Evolutionary conservation across 1,139 yeast genomes (phyloP).

Genomic region (Zygoascus meyerae): DNA sequence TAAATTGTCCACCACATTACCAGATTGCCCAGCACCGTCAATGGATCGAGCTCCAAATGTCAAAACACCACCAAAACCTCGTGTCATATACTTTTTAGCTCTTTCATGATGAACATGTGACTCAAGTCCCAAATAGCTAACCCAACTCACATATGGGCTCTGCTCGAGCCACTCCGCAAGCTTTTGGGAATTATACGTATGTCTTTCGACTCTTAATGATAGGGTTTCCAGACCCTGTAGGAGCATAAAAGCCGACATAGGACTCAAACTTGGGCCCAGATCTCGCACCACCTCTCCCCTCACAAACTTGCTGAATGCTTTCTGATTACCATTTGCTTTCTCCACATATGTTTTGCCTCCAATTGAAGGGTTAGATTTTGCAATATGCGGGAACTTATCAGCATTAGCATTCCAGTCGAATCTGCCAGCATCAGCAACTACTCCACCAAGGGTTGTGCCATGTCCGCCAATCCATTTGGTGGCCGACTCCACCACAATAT

Average conservation of each 20-base stretch:
- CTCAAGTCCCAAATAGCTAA: slow-evolving; percentile 84
- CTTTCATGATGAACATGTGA: slow-evolving; percentile 76
- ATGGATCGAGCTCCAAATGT: slow-evolving; percentile 76
- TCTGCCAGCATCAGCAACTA: slow-evolving; percentile 80
- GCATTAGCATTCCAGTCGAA: slow-evolving; percentile 89
- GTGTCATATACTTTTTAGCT: slow-evolving; percentile 73
- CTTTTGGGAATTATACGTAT: slow-evolving; percentile 73
- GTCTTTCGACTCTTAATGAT: slow-evolving; percentile 93
- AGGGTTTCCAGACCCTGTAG: slow-evolving; percentile 91
- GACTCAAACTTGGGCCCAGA: slow-evolving; percentile 83
- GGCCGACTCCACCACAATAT: slow-evolving; percentile 80
- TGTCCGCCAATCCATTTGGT: slow-evolving; percentile 99
- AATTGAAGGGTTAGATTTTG: slow-evolving; percentile 78
- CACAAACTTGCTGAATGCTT: slow-evolving; percentile 73
- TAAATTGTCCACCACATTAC: slow-evolving; percentile 73
- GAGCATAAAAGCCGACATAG: slow-evolving; percentile 80
- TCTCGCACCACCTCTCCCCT: slow-evolving; percentile 88
- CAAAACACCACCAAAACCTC: slow-evolving; percentile 80
- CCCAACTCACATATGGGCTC: slow-evolving; percentile 74
- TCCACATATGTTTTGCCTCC: slow-evolving; percentile 78
- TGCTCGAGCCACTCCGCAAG: slow-evolving; percentile 73
- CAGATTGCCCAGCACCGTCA: slow-evolving; percentile 55
- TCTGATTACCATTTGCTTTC: slow-evolving; percentile 55
- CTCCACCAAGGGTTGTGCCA: slow-evolving; percentile 94
- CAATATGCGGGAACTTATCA: slow-evolving; percentile 79